Evolutionary conservation across 176 grass and related monocot genomes (phyloP).

Genomic region (Panicum miliaceum): DNA sequence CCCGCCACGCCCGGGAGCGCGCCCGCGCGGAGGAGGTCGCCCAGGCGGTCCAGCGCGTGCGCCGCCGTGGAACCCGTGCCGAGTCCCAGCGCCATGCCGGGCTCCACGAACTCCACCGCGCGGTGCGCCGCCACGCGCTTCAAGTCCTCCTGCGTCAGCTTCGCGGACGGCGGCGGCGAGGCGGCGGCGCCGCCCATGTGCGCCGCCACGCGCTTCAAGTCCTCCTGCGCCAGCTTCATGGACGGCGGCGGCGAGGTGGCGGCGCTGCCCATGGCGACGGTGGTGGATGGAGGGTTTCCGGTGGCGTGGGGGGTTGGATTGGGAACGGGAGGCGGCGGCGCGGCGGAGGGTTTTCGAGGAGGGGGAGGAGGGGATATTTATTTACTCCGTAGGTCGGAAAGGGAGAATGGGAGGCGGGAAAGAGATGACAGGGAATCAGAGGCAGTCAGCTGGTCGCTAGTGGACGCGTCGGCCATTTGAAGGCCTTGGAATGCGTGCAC

Average conservation of each 20-base stretch:
- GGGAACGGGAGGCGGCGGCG: slow-evolving; percentile 4
- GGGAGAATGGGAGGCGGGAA: slow-evolving; percentile 37
- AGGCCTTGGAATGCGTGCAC: slow-evolving; percentile 35
- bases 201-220: slow-evolving; percentile 68
- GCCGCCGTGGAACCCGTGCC: slow-evolving; percentile 81
- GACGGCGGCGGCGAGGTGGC: slow-evolving; percentile 40
- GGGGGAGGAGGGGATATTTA: not conserved
- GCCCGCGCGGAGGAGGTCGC: slow-evolving; percentile 44
- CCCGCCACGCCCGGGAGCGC: slow-evolving; percentile 48
- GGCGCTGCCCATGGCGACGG: slow-evolving; percentile 52
- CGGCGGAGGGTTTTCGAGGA: slow-evolving; percentile 5
- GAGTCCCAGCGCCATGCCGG: slow-evolving; percentile 63
- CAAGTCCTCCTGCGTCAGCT: slow-evolving; percentile 60
- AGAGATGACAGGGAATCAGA: not conserved
- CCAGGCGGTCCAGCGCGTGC: slow-evolving; percentile 68
- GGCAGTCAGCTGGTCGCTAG: not conserved
- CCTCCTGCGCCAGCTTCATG: slow-evolving; percentile 51
- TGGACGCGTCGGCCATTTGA: slow-evolving; percentile 8
- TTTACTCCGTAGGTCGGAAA: not conserved
- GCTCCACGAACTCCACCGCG: slow-evolving; percentile 55
- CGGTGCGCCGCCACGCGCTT: slow-evolving; percentile 73
- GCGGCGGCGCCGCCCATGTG: slow-evolving; percentile 37
- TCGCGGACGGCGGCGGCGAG: slow-evolving; percentile 36
- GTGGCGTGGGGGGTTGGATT: not conserved
- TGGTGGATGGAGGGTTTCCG: not conserved